Conservation (phyloP, 1,284 basidiomycete genomes). For the Puccinia coronata region DNA sequence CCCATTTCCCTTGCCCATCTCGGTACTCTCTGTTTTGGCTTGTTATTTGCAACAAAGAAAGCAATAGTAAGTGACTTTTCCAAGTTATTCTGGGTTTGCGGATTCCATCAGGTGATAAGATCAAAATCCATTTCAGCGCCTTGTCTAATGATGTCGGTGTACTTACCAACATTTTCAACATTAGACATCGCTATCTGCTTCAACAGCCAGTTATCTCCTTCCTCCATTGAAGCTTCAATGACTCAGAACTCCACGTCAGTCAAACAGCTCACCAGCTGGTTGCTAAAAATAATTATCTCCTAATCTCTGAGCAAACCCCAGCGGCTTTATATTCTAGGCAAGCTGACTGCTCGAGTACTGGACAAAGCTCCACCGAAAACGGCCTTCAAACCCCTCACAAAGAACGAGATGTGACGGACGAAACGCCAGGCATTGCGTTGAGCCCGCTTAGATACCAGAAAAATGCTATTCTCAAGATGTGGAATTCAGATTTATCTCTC, state of each 20-base stretch:
- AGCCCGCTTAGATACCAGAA: background rate
- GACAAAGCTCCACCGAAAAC: background rate
- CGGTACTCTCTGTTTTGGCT: background rate
- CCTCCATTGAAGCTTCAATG: background rate
- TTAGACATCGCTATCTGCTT: background rate
- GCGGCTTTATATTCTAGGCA: background rate
- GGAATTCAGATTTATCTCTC: conserved; percentile 13
- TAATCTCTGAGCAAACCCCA: background rate
- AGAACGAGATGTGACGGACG: background rate
- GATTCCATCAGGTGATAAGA: background rate
- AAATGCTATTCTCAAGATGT: background rate
- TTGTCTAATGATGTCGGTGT: background rate
- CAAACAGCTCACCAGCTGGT: background rate
- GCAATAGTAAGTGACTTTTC: background rate
- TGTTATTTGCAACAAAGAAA: background rate
- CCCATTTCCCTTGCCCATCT: background rate
- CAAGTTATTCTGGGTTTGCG: background rate
- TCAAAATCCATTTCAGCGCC: background rate
- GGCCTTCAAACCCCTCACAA: background rate
- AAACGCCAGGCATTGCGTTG: background rate
- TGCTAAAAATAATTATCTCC: too few relatives aligned
- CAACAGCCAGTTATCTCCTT: background rate
- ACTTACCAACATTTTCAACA: background rate
- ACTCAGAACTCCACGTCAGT: background rate
- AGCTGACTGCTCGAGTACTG: background rate